These are phyloP conservation scores for Saccharomycodes ludwigii DNA, from an alignment of 805 yeast genomes.

Conservation along the genomic window DNA sequence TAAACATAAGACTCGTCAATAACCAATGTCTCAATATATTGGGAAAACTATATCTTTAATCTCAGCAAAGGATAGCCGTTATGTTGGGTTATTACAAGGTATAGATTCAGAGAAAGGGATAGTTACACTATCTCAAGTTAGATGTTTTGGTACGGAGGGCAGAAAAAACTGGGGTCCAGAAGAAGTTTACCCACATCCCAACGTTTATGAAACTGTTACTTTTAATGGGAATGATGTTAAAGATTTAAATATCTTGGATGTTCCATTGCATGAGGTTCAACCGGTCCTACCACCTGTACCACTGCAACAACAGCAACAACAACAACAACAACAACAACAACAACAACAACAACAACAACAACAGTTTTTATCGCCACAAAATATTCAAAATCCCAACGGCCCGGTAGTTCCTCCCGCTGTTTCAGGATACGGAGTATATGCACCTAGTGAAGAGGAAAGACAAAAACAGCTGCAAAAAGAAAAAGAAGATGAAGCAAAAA, in stretches of 20 bases:
- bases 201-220: slow-evolving; percentile 61
- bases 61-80: slow-evolving; percentile 34
- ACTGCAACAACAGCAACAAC: slow-evolving; percentile 9
- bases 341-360: slow-evolving; percentile 11
- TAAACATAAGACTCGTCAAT: no score
- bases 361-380: slow-evolving; percentile 9
- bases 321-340: slow-evolving; percentile 7
- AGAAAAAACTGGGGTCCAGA: slow-evolving; percentile 56
- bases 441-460: slow-evolving; percentile 11
- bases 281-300: slow-evolving; percentile 29
- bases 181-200: slow-evolving; percentile 62
- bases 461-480: slow-evolving; percentile 5
- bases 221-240: slow-evolving; percentile 89
- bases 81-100: slow-evolving; percentile 78
- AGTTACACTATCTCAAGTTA: slow-evolving; percentile 67
- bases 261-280: slow-evolving; percentile 48
- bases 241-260: slow-evolving; percentile 75
- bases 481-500: slow-evolving; percentile 3
- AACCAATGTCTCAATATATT: slow-evolving; percentile 92
- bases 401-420: slow-evolving; percentile 25
- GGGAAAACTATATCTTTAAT: slow-evolving; percentile 51
- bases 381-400: no score
- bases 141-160: slow-evolving; percentile 88
- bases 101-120: slow-evolving; percentile 88
- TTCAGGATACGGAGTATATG: slow-evolving; percentile 23